Evolutionary conservation across 805 yeast species (phyloP), one percentile per base, ranked within the genome.

Genomic region (Priceomyces melissophilus): DNA sequence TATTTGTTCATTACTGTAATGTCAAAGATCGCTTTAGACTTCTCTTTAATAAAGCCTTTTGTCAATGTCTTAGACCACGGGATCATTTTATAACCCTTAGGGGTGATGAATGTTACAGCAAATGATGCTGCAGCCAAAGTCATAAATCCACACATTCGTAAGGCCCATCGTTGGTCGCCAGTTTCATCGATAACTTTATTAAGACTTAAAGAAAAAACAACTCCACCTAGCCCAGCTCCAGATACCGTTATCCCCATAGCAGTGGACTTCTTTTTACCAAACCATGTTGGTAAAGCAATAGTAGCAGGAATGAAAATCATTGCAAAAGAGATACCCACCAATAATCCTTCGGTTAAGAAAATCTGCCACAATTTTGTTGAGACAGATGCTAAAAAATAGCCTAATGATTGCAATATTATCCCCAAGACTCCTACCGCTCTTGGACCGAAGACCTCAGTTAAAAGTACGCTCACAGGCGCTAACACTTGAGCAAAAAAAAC

Each of bases 191-290:
- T 65, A 32, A 76, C 54, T 38, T 58, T 55, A 42, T 68, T 65
- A 37, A 72, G 53, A 32, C 65, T 63, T 46, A 76, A 61, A 8
- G 79, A 67, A 52, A 67, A 75, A 13, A 69, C 58, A 4, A 76
- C 55, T n/a, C 82, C 82, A 3, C 81, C 82, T 1, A 73, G 42
- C 11, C 78, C 76, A 5, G 78, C 62, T 1, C 82, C 82, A 2
- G 73, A 52, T 6, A 69, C 70, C 3, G 65, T 56, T 12, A 78
- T 60, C 2, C 81, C 82, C 51, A 69, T 56, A 2, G 79, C 79
- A 25, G 75, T 58, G 1, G 78, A 70, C 30, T 71, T 58, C 25
- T 57, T 58, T 27, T 60, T 62, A 35, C 64, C 60, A 51, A 78
- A 78, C 78, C 79, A 78, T 27, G 71, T 69, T 1, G 78, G 69